Evolutionary conservation across 805 yeast genomes (phyloP).

Genomic region (Lipomyces lipofer): DNA sequence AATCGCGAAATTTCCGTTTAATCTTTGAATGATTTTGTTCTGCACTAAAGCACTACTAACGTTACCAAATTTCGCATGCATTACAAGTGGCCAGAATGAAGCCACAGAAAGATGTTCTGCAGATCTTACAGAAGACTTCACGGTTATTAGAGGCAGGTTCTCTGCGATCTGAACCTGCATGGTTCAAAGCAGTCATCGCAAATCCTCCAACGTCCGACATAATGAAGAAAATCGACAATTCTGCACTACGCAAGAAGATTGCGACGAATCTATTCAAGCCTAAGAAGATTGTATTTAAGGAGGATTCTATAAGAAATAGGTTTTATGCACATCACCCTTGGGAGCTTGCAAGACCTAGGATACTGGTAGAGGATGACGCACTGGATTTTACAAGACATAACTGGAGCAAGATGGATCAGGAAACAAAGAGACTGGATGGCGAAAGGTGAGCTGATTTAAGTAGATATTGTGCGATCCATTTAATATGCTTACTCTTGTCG

Average conservation of each 20-base stretch:
- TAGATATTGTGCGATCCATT: no score
- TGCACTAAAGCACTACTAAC: no score
- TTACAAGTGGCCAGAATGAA: no score
- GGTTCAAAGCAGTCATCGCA: conserved; percentile 83
- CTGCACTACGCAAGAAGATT: conserved; percentile 34
- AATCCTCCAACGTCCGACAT: conserved; percentile 72
- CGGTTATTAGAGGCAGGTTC: conserved; percentile 67
- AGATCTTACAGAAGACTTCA: conserved; percentile 64
- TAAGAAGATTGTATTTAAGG: conserved; percentile 57
- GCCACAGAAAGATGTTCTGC: conserved; percentile 62
- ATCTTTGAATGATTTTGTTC: no score
- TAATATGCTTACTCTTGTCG: conserved; percentile 3
- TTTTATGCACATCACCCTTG: conserved; percentile 96
- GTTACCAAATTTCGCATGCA: no score
- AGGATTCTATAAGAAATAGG: conserved; percentile 77
- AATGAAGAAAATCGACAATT: conserved; percentile 23
- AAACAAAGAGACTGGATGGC: conserved; percentile 77
- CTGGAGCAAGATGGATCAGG: conserved; percentile 79
- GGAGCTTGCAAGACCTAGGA: conserved; percentile 91
- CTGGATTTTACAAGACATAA: conserved; percentile 55
- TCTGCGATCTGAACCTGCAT: conserved; percentile 60
- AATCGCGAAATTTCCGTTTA: no score
- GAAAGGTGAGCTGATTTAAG: conserved; percentile 54
- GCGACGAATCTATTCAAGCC: conserved; percentile 48
- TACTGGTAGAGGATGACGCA: conserved; percentile 73